Evolutionary conservation across 257 asterid genomes (phyloP).

Genomic region (Misopates orontium): DNA sequence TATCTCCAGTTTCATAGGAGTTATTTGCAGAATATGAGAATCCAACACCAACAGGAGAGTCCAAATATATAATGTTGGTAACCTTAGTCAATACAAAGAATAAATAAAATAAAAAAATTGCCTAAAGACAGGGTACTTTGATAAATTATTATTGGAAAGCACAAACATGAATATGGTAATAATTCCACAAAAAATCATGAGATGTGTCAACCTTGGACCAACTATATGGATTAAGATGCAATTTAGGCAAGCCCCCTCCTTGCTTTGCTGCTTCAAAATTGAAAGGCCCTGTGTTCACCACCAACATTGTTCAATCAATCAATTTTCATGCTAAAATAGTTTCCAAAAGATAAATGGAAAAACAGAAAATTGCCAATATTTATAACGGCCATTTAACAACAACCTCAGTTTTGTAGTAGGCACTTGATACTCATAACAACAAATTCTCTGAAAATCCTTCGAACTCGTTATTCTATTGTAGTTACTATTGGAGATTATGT

Average conservation of each 20-base stretch:
- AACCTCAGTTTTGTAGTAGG: no score
- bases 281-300: slow-evolving; percentile 52
- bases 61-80: slow-evolving; percentile 56
- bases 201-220: slow-evolving; percentile 59
- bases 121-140: no score
- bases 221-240: slow-evolving; percentile 54
- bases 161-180: not conserved
- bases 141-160: not conserved
- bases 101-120: no score
- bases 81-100: slow-evolving; percentile 33
- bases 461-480: no score
- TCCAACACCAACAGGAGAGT: slow-evolving; percentile 66
- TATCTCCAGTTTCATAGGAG: slow-evolving; percentile 38
- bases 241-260: slow-evolving; percentile 42
- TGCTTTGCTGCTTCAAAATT: slow-evolving; percentile 50
- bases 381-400: no score
- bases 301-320: not conserved
- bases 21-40: slow-evolving; percentile 47
- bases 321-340: not conserved
- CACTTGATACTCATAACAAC: no score
- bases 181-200: not conserved
- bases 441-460: no score
- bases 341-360: not conserved
- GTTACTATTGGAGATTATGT: no score
- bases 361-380: not conserved